phyloP scores from a whole-genome alignment of 192 early-diverging fungal genomes.

The Oehlia diaphana region DNA sequence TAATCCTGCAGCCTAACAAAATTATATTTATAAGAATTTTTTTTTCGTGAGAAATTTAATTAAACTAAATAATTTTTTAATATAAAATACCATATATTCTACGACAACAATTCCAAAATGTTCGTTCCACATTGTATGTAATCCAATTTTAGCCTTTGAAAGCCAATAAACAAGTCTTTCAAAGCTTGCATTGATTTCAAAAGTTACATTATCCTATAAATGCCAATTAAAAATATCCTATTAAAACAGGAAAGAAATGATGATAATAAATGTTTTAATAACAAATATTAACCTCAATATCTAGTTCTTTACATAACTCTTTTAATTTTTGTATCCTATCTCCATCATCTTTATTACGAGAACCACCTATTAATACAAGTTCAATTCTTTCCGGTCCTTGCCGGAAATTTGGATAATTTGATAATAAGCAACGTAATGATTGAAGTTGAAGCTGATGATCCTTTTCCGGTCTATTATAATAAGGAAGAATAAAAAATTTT shows the following conservation, averaged over 20 bases:
- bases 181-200: conserved; percentile 85
- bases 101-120: conserved; percentile 99
- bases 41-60: not conserved
- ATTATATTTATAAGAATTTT: not conserved
- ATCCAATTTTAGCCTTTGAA: conserved; percentile 64
- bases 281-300: conserved; percentile 51
- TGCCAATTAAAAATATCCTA: not conserved
- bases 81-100: conserved; percentile 86
- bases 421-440: conserved; percentile 66
- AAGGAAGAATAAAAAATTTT: not conserved
- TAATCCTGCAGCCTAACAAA: conserved; percentile 73
- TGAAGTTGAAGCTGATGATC: conserved; percentile 83
- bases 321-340: conserved; percentile 62
- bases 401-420: conserved; percentile 55
- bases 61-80: not conserved
- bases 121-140: conserved; percentile 98
- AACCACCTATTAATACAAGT: conserved; percentile 85
- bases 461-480: conserved; percentile 79
- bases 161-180: conserved; percentile 64
- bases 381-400: conserved; percentile 38
- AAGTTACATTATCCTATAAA: conserved; percentile 65
- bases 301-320: conserved; percentile 46
- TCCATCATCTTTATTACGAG: conserved; percentile 78
- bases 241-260: not conserved
- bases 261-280: not conserved